Base-by-base conservation (phyloP, 176 grass and related monocot genomes). In the Carex cristatella region DNA sequence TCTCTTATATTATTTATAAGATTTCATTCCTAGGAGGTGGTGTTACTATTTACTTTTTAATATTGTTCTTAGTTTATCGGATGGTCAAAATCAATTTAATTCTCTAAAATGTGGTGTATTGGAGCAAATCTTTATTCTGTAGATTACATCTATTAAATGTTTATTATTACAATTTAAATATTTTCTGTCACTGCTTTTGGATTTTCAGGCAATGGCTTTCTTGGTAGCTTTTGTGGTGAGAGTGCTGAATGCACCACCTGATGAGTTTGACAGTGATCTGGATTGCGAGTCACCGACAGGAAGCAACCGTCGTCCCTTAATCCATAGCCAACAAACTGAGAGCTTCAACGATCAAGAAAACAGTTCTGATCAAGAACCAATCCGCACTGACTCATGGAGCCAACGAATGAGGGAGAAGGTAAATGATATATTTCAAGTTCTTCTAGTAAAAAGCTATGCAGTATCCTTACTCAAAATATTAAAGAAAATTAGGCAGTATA, bases 361-460 rank as follows among this genome's bases (percentile, higher is more conserved):
- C 19, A 16, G 42, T 49, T 51, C 7, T 15, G 44, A 54, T 46
- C 80, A 83, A 48, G 62, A 55, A 12, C 16, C 19, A 64, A 44
- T 40, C 63, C 19, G 42, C 48, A 83, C 13, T 31, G 64, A 83
- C 66, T 68, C 80, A 4, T 83, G 80, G 80, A 83, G 80, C 40
- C 80, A 67, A 13, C 80, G 62, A 65, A 83, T 83, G 80, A 67
- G 80, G 38, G 62, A 83, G 46, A 83, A 83, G 80, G 80, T 83
- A 83, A 11, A 49, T n/a, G 40, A 54, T 48, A 28, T 68, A 32
- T 30, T 56, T 14, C 73, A 77, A 56, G 23, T 53, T 10, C 53
- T 30, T 49, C 1, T 54, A 54, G 46, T 76, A n/a, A 54, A 30
- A 56, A 77, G 18, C 7, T 54, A 40, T 69, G n/a, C 6, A n/a